These are phyloP conservation scores for Saraca asoca DNA, from an alignment of 331 rosid species.

Conservation along the genomic window DNA sequence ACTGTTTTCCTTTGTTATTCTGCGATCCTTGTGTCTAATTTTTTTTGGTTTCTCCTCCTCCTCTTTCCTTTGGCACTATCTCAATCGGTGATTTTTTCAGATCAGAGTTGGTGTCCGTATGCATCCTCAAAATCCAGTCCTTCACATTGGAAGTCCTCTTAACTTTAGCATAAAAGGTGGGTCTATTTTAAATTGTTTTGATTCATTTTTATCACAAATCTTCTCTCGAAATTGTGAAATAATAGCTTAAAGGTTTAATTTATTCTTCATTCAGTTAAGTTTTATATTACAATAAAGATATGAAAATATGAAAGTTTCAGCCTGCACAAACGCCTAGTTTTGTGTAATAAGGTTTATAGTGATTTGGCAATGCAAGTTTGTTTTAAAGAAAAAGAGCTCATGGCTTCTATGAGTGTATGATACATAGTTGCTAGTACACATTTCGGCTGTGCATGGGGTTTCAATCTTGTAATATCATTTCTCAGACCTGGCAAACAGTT, in stretches of 20 bases:
- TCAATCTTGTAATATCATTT: background rate
- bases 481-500: background rate
- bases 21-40: background rate
- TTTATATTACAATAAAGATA: background rate
- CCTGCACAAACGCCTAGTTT: no score
- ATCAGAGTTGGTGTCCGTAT: constrained; percentile 80
- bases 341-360: no score
- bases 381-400: background rate
- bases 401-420: background rate
- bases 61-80: constrained; percentile 20
- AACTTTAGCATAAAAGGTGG: constrained; percentile 80
- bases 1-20: constrained; percentile 16
- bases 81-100: constrained; percentile 49
- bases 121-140: constrained; percentile 81
- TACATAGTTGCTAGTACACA: background rate
- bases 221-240: background rate
- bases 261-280: background rate
- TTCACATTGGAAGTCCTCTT: constrained; percentile 66
- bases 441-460: background rate
- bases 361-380: background rate
- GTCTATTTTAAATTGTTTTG: constrained; percentile 28
- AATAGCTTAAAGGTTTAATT: background rate
- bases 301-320: no score
- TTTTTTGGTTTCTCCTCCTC: constrained; percentile 18
- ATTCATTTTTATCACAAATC: constrained; percentile 11